These are phyloP conservation scores for Deuterostichococcus epilithicus DNA, from an alignment of 139 green algal genomes.

Conservation along the genomic window DNA sequence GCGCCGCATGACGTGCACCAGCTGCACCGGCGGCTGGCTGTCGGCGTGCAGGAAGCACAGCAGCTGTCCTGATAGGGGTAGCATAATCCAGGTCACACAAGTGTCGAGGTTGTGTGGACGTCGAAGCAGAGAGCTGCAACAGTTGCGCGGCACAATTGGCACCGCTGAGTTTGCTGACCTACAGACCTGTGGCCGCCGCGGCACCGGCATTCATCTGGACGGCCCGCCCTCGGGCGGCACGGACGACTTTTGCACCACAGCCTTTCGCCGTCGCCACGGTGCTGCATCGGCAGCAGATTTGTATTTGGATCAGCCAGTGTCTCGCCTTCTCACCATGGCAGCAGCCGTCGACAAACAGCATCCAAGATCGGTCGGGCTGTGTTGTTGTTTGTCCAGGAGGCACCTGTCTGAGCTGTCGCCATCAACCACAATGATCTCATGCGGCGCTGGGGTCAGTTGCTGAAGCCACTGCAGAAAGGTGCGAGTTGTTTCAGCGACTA, in stretches of 20 bases:
- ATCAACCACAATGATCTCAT: conserved; percentile 77
- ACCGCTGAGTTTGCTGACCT: not conserved
- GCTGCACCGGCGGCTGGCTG: conserved; percentile 21
- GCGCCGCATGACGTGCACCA: conserved; percentile 31
- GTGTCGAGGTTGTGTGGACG: not conserved
- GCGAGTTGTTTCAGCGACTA: too few species aligned
- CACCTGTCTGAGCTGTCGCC: conserved; percentile 60
- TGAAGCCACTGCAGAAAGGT: conserved; percentile 15
- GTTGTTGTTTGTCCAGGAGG: not conserved
- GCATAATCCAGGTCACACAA: not conserved
- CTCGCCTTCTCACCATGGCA: not conserved
- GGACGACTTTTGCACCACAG: conserved; percentile 13
- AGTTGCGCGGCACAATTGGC: conserved; percentile 1
- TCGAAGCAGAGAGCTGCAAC: not conserved
- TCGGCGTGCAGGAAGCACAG: conserved; percentile 58
- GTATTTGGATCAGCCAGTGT: not conserved
- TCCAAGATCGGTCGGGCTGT: not conserved
- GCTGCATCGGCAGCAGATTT: conserved; percentile 15
- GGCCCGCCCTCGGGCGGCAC: conserved; percentile 34
- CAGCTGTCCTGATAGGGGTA: conserved; percentile 12
- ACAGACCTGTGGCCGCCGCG: conserved; percentile 21
- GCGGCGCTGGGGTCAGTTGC: conserved; percentile 33
- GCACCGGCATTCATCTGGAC: conserved; percentile 79
- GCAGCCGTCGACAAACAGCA: not conserved
- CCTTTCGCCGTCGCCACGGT: conserved; percentile 34